Evolutionary conservation across 306 rosid species (phyloP), one percentile per base, ranked within the genome.

Genomic region (Arachis stenosperma): DNA sequence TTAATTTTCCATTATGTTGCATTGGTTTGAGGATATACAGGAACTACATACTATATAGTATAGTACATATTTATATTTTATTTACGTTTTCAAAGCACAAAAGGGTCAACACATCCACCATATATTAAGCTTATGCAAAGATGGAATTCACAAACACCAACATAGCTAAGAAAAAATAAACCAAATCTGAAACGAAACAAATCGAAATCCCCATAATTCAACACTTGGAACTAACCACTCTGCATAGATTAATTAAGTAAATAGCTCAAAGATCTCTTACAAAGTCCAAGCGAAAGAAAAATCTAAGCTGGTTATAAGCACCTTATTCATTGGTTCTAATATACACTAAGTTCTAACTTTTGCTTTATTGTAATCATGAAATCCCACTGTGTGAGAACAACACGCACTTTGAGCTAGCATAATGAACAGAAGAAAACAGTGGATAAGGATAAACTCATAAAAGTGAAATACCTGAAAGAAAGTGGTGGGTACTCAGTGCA

Each of bases 401-500:
- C 27, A 22, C 27, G 27, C 27, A 22, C 51, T 75, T 0, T 9
- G 62, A 9, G 9, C 10, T 11, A 66, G 55, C 52, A 73, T 50
- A 15, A 59, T 67, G 46, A 60, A 59, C 66, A 52, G 50, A 44
- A 44, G 4, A 6, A 69, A 42, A 57, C 41, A 77, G 8, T 39
- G 6, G 15, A 72, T 7, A 43, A 3, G 57, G 4, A 27, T 22
- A 22, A 22, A 22, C 27, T 22, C 30, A 6, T 22, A 56, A 56
- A 37, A 70, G 14, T 40, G 36, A 56, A 66, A 40, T 75, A 78
- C 81, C 74, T 71, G 62, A 73, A 74, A 43, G 70, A 73, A 74
- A 43, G 70, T 6, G 29, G 3, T 33, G 37, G 37, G 37, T 33
- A 33, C 4, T 33, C 37, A 4, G 37, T 4, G 2, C 27, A 33